Percentiles rank a stretch among this genome's conserved stretches.
phyloP scores from a whole-genome alignment of 495 filamentous ascomycete genomes.

The Parmelia sp. region DNA sequence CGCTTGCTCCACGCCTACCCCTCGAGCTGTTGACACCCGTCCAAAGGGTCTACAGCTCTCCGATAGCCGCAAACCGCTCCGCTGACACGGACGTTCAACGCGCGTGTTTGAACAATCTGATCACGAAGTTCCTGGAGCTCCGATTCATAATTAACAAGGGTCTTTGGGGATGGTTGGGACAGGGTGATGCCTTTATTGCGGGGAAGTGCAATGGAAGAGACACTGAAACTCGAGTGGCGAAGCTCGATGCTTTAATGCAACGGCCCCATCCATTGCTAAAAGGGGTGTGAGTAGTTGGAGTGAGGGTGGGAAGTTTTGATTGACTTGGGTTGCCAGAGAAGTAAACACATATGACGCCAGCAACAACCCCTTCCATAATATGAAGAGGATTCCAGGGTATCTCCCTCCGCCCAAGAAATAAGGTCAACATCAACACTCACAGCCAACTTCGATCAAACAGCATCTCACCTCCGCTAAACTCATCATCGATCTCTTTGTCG shows the following conservation, averaged over 20 bases:
- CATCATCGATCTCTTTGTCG: slow-evolving; percentile 11
- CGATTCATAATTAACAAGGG: neutral
- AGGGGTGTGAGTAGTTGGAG: neutral
- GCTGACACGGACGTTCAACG: neutral
- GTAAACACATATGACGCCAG: neutral
- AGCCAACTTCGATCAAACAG: neutral
- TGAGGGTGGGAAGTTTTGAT: neutral
- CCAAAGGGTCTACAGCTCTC: neutral
- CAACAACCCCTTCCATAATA: neutral
- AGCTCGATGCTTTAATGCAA: neutral
- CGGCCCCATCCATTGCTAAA: too few species aligned
- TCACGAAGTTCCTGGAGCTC: neutral
- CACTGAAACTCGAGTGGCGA: neutral
- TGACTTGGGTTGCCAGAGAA: neutral
- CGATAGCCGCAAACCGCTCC: neutral
- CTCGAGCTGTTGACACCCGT: neutral
- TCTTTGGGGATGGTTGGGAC: neutral
- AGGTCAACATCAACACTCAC: neutral
- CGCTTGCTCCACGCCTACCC: neutral
- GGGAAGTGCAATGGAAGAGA: neutral
- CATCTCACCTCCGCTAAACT: too few species aligned
- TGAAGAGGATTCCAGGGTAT: neutral
- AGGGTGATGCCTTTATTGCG: neutral
- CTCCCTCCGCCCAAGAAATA: neutral
- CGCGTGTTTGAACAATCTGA: neutral